Evolutionary conservation across 805 yeast species (phyloP).

Genomic region (Hanseniaspora opuntiae): DNA sequence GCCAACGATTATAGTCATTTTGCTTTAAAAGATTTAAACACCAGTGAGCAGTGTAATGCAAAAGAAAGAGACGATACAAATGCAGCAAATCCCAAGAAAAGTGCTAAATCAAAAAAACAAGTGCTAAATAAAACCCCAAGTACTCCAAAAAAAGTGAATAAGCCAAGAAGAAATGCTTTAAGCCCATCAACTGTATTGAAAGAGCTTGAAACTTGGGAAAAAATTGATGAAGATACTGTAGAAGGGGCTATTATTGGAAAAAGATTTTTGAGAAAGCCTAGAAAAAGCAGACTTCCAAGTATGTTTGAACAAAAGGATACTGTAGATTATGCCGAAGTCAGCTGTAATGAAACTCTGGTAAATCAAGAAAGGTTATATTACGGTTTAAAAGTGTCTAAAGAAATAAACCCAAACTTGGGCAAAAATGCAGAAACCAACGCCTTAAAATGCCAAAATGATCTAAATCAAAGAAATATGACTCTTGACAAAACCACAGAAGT

Average conservation of each 20-base stretch:
- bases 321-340: background rate
- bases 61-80: too few species aligned
- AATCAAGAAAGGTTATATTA: background rate
- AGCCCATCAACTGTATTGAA: background rate
- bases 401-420: background rate
- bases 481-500: background rate
- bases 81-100: too few species aligned
- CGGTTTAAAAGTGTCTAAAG: background rate
- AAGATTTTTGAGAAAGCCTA: background rate
- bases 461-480: background rate
- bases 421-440: background rate
- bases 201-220: background rate
- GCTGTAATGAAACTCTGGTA: background rate
- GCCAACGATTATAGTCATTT: too few species aligned
- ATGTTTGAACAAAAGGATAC: background rate
- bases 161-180: background rate
- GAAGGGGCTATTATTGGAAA: background rate
- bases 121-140: background rate
- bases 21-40: too few species aligned
- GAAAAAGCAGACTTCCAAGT: background rate
- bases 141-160: background rate
- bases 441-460: background rate
- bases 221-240: background rate
- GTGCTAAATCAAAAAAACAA: too few species aligned
- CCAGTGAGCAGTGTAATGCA: too few species aligned